Evolutionary conservation across 1,139 yeast genomes (phyloP), one percentile per base, ranked within the genome.

Genomic region (Zhuliangozyma blackwelliae): DNA sequence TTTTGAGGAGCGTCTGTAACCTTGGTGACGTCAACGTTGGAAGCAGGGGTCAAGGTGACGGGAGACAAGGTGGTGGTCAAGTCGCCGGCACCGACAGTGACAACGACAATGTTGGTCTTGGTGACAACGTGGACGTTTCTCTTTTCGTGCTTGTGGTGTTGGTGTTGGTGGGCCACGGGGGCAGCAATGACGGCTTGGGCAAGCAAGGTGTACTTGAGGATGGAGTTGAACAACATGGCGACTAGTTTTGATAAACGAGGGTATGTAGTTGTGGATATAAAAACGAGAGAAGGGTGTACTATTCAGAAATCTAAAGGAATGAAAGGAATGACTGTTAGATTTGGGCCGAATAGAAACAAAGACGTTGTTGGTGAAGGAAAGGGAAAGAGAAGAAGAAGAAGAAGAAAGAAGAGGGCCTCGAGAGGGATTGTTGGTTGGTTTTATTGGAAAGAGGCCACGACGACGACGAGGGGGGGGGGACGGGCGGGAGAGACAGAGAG

Each of bases 201-300:
- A 43, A 63, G 63, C 40, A 72, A 47, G 26, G 70, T 58, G 32
- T 68, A 57, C 36, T 67, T 49, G 45, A 62, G 51, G 45, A 67
- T 42, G 42, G 69, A 63, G 47, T 67, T 69, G 57, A 75, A 73
- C 58, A 76, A 66, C 83, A 77, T 77, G 13, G 12, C 34, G 23
- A 23, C n/a, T n/a, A n/a, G n/a, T 31, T 27, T 7, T 27, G 13
- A 5, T 23, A 5, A 10, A 26, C 30, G 35, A 33, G 23, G 10
- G 35, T 27, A 16, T 10, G 30, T 16, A 33, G 22, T 33, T 23
- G 35, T 33, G 11, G 25, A 10, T 8, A 23, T 16, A 21, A 20
- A 16, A 22, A 5, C 5, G 23, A 22, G 9, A 22, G 23, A 22
- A 22, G 5, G 5, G 16, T 16, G 16, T 16, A 16, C 16, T 16